Conservation (phyloP, 106 monocot species). For the Phalaenopsis aphrodite region DNA sequence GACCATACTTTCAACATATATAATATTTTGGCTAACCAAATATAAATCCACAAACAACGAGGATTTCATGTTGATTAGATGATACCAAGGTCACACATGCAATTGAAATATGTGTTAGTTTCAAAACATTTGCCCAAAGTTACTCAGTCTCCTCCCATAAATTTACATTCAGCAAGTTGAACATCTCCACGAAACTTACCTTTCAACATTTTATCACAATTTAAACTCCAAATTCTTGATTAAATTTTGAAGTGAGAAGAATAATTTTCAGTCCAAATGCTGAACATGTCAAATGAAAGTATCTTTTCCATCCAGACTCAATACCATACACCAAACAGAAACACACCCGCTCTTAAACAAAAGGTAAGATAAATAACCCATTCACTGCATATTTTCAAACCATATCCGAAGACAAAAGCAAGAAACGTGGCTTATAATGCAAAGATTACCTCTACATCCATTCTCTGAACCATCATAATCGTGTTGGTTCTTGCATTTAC, state of each 20-base stretch:
- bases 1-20: not conserved
- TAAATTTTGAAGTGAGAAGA: not conserved
- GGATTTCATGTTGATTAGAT: not conserved
- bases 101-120: not conserved
- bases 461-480: constrained; percentile 36
- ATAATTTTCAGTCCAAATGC: not conserved
- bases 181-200: not conserved
- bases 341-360: not conserved
- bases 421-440: not conserved
- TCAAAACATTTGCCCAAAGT: not conserved
- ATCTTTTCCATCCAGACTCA: not conserved
- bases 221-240: not conserved
- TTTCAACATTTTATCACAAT: not conserved
- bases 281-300: not conserved
- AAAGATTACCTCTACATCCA: constrained; percentile 52
- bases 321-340: not conserved
- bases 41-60: not conserved
- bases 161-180: not conserved
- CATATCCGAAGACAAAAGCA: not conserved
- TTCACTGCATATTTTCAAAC: not conserved
- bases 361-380: not conserved
- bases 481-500: constrained; percentile 57
- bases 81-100: not conserved
- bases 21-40: not conserved
- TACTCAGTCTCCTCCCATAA: not conserved